Base-by-base conservation (phyloP, 305 asterid species). In the Rubia peregrina region DNA sequence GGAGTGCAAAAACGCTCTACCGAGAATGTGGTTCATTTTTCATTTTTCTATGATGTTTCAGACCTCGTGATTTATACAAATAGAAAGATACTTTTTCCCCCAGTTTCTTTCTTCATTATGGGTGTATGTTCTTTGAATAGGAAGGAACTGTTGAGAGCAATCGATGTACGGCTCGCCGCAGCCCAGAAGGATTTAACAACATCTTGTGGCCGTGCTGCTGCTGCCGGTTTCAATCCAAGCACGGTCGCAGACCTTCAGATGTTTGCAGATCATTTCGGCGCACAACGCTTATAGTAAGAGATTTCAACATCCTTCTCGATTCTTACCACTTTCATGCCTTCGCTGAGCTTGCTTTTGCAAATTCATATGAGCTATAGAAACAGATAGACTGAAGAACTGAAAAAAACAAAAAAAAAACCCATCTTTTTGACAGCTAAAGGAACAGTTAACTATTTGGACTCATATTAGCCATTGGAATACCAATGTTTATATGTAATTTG, bases 121-220 rank as follows among this genome's bases (percentile, higher is more conserved):
- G 26, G 17, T 40, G 8, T 6, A 61, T 61, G 60, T 51, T 9
- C 56, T 56, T 22, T 49, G 73, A 75, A 74, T 84, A 92, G 98
- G 86, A 92, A 88, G 84, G 98, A 92, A 84, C 83, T 90, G 77
- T 77, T 87, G 78, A 85, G 92, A 81, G 96, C 98, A 73, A 92
- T 92, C 68, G 98, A 90, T 74, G 90, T 88, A 73, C 84, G 98
- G 85, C 92, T 92, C 79, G 83, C 66, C 56, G 90, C 96, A 59
- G 96, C 85, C 56, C 84, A 76, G 76, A 92, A 90, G 87, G 98
- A 90, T 77, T 79, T 92, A 72, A 76, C 83, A 33, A 74, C 81
- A 65, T 88, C 98, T 22, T 88, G 81, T 80, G 79, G 86, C 72
- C 92, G 92, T 66, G 95, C 98, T 71, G 88, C 88, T 65, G 87